Evolutionary conservation across 345 rosid species (phyloP).

Genomic region (Diplotaxis tenuifolia): DNA sequence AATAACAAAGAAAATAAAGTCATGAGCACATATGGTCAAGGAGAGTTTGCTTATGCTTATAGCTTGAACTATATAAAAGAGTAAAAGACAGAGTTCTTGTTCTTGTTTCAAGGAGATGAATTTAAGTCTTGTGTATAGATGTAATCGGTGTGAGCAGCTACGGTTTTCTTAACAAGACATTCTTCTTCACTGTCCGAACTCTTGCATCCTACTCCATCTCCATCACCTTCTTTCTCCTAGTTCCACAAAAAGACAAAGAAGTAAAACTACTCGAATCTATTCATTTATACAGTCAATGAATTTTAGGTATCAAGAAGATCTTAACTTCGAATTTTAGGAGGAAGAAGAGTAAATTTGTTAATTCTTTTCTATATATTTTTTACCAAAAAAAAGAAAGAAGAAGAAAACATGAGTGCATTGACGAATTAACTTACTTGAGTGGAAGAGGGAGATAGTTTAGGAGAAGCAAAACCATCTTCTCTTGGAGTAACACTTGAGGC

Average conservation of each 20-base stretch:
- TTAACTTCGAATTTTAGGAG: background rate
- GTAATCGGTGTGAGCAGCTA: slow-evolving; percentile 54
- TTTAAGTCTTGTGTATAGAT: slow-evolving; percentile 55
- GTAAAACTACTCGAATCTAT: background rate
- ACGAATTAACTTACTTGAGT: slow-evolving; percentile 34
- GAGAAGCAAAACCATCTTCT: slow-evolving; percentile 19
- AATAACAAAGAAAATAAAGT: slow-evolving; percentile 22
- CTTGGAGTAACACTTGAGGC: slow-evolving; percentile 26
- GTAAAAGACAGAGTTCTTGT: slow-evolving; percentile 1
- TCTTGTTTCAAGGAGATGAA: slow-evolving; percentile 33
- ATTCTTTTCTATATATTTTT: no score
- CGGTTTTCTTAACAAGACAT: slow-evolving; percentile 44
- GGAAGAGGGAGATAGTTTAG: slow-evolving; percentile 20
- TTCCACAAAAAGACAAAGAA: background rate
- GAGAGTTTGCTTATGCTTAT: slow-evolving; percentile 7
- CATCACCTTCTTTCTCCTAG: slow-evolving; percentile 37
- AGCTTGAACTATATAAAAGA: background rate
- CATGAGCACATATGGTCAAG: slow-evolving; percentile 15
- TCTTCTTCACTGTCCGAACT: slow-evolving; percentile 45
- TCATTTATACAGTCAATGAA: background rate
- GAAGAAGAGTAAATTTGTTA: background rate
- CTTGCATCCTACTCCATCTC: slow-evolving; percentile 40
- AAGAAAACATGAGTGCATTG: background rate
- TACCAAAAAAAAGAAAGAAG: background rate
- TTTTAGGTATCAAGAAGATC: background rate